Evolutionary conservation across 2,329 filamentous ascomycete genomes (phyloP).

Genomic region (Coleophoma crateriformis): DNA sequence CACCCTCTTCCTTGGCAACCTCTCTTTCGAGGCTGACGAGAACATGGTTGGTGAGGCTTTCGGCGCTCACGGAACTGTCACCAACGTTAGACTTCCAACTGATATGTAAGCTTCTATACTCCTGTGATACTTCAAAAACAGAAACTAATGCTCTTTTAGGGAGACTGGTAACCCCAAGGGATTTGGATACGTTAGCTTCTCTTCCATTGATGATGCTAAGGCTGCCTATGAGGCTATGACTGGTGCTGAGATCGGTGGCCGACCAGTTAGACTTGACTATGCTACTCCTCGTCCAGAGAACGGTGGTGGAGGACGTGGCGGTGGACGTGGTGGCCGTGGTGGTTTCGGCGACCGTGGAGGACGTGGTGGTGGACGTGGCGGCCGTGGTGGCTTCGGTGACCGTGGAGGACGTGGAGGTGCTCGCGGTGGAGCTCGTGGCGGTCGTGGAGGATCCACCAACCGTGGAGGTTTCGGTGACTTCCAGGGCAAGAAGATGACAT

Average conservation of each 20-base stretch:
- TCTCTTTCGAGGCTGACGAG: slow-evolving; percentile 64
- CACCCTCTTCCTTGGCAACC: slow-evolving; percentile 68
- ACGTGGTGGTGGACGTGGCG: slow-evolving; percentile 33
- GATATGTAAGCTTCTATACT: slow-evolving; percentile 38
- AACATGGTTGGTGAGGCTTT: slow-evolving; percentile 60
- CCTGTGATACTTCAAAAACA: not conserved
- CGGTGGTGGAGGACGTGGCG: slow-evolving; percentile 35
- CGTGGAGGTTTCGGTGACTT: slow-evolving; percentile 54
- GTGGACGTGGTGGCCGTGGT: slow-evolving; percentile 32
- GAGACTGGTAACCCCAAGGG: slow-evolving; percentile 65
- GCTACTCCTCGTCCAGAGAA: slow-evolving; percentile 51
- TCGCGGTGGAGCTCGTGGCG: slow-evolving; percentile 32
- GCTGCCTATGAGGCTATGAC: slow-evolving; percentile 56
- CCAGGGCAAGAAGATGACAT: slow-evolving; percentile 47
- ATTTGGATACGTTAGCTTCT: slow-evolving; percentile 69
- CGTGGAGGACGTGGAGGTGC: slow-evolving; percentile 41
- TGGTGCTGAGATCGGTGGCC: slow-evolving; percentile 59
- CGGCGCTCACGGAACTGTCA: slow-evolving; percentile 54
- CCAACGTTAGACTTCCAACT: slow-evolving; percentile 64
- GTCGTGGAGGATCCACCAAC: slow-evolving; percentile 34
- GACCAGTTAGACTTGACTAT: slow-evolving; percentile 63
- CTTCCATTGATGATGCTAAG: slow-evolving; percentile 60
- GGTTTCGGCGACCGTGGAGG: slow-evolving; percentile 32
- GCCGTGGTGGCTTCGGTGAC: slow-evolving; percentile 19
- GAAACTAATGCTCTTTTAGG: slow-evolving; percentile 26